Evolutionary conservation across 2,329 filamentous ascomycete genomes (phyloP).

Genomic region (Exophiala xenobiotica): DNA sequence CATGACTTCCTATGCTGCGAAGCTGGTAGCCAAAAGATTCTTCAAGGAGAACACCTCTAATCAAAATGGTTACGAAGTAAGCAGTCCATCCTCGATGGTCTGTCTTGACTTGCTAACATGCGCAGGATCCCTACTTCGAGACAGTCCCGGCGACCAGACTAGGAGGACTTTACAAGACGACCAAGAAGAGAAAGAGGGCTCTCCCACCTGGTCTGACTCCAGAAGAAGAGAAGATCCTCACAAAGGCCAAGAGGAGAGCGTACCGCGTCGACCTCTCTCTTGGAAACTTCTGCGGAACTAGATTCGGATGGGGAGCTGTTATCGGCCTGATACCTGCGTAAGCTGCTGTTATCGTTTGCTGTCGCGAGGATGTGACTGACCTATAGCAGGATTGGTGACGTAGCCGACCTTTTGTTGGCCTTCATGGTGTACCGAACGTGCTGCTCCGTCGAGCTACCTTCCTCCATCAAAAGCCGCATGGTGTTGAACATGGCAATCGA

Average conservation of each 20-base stretch:
- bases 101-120: constrained; percentile 9
- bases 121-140: constrained; percentile 87
- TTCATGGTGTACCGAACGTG: constrained; percentile 73
- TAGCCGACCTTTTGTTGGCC: constrained; percentile 70
- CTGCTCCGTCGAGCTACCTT: constrained; percentile 66
- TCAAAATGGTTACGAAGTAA: constrained; percentile 59
- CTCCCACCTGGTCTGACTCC: constrained; percentile 78
- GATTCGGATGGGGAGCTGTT: constrained; percentile 85
- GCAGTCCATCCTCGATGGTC: constrained; percentile 9
- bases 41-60: constrained; percentile 58
- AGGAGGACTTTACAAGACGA: constrained; percentile 57
- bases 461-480: constrained; percentile 66
- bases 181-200: constrained; percentile 81
- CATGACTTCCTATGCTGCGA: constrained; percentile 57
- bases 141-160: constrained; percentile 68
- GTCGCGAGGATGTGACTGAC: constrained; percentile 13
- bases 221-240: constrained; percentile 79
- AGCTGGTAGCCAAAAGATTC: constrained; percentile 58
- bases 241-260: constrained; percentile 78
- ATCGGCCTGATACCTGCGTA: constrained; percentile 81
- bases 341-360: constrained; percentile 40
- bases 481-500: constrained; percentile 67
- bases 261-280: constrained; percentile 83
- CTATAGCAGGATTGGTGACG: constrained; percentile 67
- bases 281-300: constrained; percentile 76